Evolutionary conservation across 1,284 basidiomycete genomes (phyloP).

Genomic region (Meripilus lineatus): DNA sequence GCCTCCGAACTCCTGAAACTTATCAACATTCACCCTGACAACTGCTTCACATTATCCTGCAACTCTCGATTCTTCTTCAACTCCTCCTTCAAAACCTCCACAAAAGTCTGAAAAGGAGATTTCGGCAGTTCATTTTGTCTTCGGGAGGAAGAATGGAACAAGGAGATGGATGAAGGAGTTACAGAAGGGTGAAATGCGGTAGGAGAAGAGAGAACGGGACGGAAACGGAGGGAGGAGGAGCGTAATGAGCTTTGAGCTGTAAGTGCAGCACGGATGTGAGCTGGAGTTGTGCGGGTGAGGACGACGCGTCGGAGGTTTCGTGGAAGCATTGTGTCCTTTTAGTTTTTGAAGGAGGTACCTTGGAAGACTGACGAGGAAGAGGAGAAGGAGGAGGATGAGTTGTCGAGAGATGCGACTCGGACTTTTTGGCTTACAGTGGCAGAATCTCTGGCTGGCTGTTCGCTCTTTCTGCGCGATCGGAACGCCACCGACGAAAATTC

Average conservation of each 20-base stretch:
- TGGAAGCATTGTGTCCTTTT: conserved; percentile 25
- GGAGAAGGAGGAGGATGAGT: neutral
- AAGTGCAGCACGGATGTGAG: conserved; percentile 21
- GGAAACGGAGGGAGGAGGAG: conserved; percentile 14
- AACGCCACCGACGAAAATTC: too few relatives aligned
- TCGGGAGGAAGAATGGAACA: conserved; percentile 68
- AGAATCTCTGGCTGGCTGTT: neutral
- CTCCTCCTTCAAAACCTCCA: conserved; percentile 91
- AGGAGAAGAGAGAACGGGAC: conserved; percentile 13
- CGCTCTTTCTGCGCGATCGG: too few relatives aligned
- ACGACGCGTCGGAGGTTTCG: conserved; percentile 24
- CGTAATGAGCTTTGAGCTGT: conserved; percentile 16
- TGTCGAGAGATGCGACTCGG: neutral
- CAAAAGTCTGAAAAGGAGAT: conserved; percentile 95
- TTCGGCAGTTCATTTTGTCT: conserved; percentile 68
- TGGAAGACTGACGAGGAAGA: neutral
- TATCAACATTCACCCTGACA: conserved; percentile 97
- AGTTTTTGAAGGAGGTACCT: neutral
- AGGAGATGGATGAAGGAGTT: conserved; percentile 12
- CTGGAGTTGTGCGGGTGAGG: conserved; percentile 22
- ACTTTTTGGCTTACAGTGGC: neutral
- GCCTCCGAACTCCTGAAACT: conserved; percentile 95
- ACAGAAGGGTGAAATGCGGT: conserved; percentile 11
- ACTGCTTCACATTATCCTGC: conserved; percentile 94
- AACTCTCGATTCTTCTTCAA: conserved; percentile 91